Base-by-base conservation (phyloP, 805 yeast genomes). In the Yarrowia osloensis region DNA sequence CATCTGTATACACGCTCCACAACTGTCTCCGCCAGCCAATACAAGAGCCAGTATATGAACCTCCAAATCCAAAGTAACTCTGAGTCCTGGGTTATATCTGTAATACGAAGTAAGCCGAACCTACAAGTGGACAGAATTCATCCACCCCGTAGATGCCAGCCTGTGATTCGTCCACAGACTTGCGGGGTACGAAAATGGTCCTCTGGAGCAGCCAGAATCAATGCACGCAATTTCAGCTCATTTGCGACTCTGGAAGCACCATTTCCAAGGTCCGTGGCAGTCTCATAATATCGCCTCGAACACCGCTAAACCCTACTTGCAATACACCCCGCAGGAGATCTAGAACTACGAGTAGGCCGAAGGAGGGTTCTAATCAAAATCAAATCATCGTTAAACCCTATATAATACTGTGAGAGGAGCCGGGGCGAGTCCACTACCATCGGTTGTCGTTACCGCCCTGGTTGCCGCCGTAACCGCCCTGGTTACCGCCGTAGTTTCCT, bases 371-470 rank as follows among this genome's bases (percentile, higher is more conserved):
- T 12, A 13, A 22, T 22, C 26, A 1, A 44, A 44, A 44, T 44
- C 49, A 44, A 44, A 46, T 26, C 22, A 40, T 40, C 44, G 24
- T 40, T 40, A 40, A 19, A 11, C 21, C 21, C 28, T 17, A 28
- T 28, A 46, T 26, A 26, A 17, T n/a, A 26, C n/a, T 13, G 5
- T 13, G 12, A 3, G 11, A 6, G 35, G 4, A 6, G 31, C 8
- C 4, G 31, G 8, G 4, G 31, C 8, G 31, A 31, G 17, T 46
- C 50, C n/a, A n/a, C n/a, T 50, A 50, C 57, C 57, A 29, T 19
- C 54, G 50, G 57, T 50, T 29, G 40, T 50, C 57, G 49, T 55
- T 55, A 24, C 42, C 63, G 37, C 49, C 62, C 22, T 55, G 19
- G 63, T 50, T 33, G 4, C 47, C 47, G 47, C 62, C 62, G 35